Evolutionary conservation across 768 basidiomycete genomes (phyloP).

Genomic region (Cystofilobasidium ferigula): DNA sequence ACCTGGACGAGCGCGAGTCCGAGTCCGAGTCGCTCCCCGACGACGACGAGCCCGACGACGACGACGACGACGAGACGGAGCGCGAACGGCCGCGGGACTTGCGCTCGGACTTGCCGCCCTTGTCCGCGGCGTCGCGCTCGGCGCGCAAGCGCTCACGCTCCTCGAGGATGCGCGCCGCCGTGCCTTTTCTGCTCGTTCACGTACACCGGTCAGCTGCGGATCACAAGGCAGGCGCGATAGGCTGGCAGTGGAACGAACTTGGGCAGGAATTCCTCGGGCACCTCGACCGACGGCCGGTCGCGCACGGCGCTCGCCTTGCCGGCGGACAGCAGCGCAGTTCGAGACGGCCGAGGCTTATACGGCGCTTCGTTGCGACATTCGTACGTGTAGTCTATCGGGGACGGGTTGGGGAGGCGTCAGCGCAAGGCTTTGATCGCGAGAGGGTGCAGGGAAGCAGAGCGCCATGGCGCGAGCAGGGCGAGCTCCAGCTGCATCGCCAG

Average conservation of each 20-base stretch:
- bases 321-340: constrained; percentile 73
- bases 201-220: background rate
- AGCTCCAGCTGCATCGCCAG: no score
- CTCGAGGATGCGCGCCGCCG: constrained; percentile 73
- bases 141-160: constrained; percentile 46
- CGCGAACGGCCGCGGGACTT: background rate
- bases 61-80: constrained; percentile 37
- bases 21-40: background rate
- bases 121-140: background rate
- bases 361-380: constrained; percentile 72
- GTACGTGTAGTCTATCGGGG: constrained; percentile 57
- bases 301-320: constrained; percentile 47
- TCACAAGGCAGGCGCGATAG: background rate
- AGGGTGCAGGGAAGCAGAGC: background rate
- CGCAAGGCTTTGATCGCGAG: background rate
- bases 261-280: constrained; percentile 71
- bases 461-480: no score
- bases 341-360: constrained; percentile 78
- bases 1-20: constrained; percentile 43
- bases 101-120: no score
- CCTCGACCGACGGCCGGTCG: constrained; percentile 65
- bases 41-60: constrained; percentile 25
- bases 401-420: background rate
- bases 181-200: constrained; percentile 57
- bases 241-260: constrained; percentile 45